Evolutionary conservation across 2,329 filamentous ascomycete genomes (phyloP).

Genomic region (Trichoderma oligosporum): DNA sequence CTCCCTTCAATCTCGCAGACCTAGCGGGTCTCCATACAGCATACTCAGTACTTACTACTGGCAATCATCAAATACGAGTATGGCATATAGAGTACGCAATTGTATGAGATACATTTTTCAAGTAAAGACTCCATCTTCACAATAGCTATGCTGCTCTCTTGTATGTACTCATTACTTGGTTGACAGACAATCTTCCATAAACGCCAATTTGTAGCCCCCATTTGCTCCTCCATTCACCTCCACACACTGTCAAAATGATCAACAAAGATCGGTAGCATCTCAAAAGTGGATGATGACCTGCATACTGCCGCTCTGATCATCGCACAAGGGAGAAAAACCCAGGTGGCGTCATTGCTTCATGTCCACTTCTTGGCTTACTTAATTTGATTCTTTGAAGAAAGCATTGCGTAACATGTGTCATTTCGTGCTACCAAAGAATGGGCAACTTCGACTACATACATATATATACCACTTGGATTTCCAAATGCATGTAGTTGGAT

Average conservation of each 20-base stretch:
- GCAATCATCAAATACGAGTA: neutral
- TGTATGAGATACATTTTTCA: too few relatives aligned
- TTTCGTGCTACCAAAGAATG: neutral
- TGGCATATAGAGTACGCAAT: neutral
- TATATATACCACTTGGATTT: too few relatives aligned
- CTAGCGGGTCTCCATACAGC: neutral
- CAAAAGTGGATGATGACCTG: slow-evolving; percentile 14
- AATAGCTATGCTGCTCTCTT: too few relatives aligned
- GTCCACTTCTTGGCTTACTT: slow-evolving; percentile 3
- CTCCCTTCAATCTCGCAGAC: slow-evolving; percentile 8
- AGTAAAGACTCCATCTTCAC: neutral
- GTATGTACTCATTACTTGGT: too few relatives aligned
- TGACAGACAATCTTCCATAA: neutral
- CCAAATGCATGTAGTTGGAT: too few relatives aligned
- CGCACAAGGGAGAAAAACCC: neutral
- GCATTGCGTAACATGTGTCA: neutral
- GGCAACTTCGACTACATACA: too few relatives aligned
- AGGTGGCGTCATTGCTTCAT: slow-evolving; percentile 1
- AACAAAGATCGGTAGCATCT: slow-evolving; percentile 13
- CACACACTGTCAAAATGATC: slow-evolving; percentile 15
- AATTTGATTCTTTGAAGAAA: neutral
- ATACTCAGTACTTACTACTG: neutral
- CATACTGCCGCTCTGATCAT: slow-evolving; percentile 9
- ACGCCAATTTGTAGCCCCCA: neutral
- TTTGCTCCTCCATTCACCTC: slow-evolving; percentile 8